phyloP scores from a whole-genome alignment of 305 asterid species.

The Fraxinus floribunda region DNA sequence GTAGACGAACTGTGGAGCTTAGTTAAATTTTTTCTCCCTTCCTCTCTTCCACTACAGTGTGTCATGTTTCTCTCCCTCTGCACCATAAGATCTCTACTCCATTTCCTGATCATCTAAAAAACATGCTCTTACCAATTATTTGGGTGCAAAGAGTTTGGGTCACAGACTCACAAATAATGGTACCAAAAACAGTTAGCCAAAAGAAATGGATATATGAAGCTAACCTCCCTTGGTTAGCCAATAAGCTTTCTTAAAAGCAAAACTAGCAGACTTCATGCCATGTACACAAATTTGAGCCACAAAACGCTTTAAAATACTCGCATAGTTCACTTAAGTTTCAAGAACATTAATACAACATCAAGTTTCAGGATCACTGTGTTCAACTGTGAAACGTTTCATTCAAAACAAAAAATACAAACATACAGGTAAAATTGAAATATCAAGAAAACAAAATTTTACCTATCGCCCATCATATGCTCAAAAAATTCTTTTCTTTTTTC shows the following conservation, averaged over 20 bases:
- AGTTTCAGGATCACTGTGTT: neutral
- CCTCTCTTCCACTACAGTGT: neutral
- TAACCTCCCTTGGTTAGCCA: neutral
- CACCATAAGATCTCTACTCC: neutral
- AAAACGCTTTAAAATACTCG: neutral
- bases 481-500: neutral
- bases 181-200: neutral
- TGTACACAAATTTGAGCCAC: neutral
- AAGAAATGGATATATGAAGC: neutral
- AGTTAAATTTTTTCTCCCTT: neutral
- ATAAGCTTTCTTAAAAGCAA: neutral
- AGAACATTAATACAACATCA: neutral
- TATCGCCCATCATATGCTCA: neutral
- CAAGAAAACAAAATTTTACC: neutral
- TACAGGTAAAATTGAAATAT: neutral
- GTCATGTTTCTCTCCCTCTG: neutral
- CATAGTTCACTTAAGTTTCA: neutral
- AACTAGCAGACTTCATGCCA: neutral
- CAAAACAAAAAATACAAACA: neutral
- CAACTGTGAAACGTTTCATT: neutral
- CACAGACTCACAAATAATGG: neutral
- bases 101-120: neutral
- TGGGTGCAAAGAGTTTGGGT: neutral
- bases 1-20: neutral
- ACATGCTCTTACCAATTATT: neutral